Conservation (phyloP, 306 rosid species). For the Sphenostylis stenocarpa region DNA sequence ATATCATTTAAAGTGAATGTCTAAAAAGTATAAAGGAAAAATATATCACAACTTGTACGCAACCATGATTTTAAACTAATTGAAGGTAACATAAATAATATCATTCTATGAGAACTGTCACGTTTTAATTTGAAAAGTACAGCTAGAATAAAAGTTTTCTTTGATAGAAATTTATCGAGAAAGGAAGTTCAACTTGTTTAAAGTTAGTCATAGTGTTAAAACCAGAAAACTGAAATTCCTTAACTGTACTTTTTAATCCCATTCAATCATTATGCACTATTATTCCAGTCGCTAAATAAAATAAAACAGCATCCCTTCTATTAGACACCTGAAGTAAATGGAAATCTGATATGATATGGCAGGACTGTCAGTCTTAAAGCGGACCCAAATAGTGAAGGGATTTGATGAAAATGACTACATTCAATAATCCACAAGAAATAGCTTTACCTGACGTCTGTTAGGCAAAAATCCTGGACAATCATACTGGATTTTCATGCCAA, state of each 20-base stretch:
- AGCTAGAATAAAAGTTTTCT: neutral
- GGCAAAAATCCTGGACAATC: conserved; percentile 90
- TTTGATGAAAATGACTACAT: conserved; percentile 6
- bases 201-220: neutral
- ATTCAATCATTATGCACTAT: neutral
- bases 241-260: neutral
- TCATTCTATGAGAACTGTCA: conserved; percentile 1
- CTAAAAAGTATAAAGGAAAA: neutral
- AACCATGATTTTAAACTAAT: neutral
- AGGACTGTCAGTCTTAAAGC: neutral
- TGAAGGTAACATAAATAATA: neutral
- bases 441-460: conserved; percentile 84
- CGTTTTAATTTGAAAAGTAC: conserved; percentile 16
- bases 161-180: neutral
- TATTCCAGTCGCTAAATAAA: neutral
- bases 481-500: conserved; percentile 91
- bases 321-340: neutral
- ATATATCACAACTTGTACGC: neutral
- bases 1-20: conserved; percentile 4
- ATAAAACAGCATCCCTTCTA: neutral
- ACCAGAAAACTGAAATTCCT: conserved; percentile 6
- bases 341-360: conserved; percentile 15
- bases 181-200: neutral
- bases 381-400: neutral
- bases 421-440: conserved; percentile 8